Evolutionary conservation across 352 stramenopile species (phyloP).

Genomic region (Peronospora destructor): DNA sequence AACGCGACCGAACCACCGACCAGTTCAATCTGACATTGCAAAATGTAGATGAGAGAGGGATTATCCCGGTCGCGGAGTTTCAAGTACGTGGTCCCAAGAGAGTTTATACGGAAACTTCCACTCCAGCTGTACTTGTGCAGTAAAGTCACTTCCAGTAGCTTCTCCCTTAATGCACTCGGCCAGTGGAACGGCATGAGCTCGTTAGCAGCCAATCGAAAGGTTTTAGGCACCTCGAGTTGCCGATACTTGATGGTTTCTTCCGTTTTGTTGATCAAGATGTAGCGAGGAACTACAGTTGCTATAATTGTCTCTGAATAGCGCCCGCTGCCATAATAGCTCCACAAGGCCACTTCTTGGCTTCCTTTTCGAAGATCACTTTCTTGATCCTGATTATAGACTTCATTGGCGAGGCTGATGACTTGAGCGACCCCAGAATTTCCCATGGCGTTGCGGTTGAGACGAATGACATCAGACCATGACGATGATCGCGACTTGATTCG

Average conservation of each 20-base stretch:
- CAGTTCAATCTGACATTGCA: conserved; percentile 84
- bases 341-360: conserved; percentile 76
- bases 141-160: conserved; percentile 80
- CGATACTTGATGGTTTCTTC: conserved; percentile 80
- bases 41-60: conserved; percentile 76
- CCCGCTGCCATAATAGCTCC: conserved; percentile 78
- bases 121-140: conserved; percentile 80
- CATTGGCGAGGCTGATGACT: conserved; percentile 77
- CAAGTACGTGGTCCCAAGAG: conserved; percentile 78
- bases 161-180: conserved; percentile 65
- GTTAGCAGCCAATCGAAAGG: conserved; percentile 61
- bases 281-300: conserved; percentile 76
- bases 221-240: conserved; percentile 68
- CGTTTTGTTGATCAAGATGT: conserved; percentile 86
- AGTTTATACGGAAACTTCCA: conserved; percentile 82
- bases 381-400: conserved; percentile 50
- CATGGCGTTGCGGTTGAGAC: conserved; percentile 83
- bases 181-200: conserved; percentile 82
- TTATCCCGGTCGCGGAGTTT: conserved; percentile 74
- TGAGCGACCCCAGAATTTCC: conserved; percentile 83
- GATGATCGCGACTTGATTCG: conserved; percentile 69
- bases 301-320: conserved; percentile 84
- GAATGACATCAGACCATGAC: conserved; percentile 80
- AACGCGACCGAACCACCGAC: conserved; percentile 79
- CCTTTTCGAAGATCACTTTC: conserved; percentile 56